These are phyloP conservation scores for Nephelium lappaceum DNA, from an alignment of 345 rosid species.

Conservation along the genomic window DNA sequence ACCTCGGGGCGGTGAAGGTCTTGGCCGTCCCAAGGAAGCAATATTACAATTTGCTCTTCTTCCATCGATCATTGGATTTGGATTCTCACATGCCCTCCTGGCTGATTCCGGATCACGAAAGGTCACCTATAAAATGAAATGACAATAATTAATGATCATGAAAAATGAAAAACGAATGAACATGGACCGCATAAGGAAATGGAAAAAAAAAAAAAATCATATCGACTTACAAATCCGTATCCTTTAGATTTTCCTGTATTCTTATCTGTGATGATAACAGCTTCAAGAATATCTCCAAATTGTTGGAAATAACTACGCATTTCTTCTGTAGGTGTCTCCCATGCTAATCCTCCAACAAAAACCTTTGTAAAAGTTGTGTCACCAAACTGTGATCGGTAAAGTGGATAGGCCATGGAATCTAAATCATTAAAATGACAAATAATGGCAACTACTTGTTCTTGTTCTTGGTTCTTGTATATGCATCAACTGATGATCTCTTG, in stretches of 20 bases:
- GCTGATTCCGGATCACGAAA: constrained; percentile 93
- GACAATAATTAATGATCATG: neutral
- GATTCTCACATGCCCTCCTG: constrained; percentile 71
- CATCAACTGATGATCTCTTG: constrained; percentile 16
- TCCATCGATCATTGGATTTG: constrained; percentile 87
- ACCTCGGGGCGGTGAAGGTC: constrained; percentile 89
- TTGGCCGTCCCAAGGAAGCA: constrained; percentile 85
- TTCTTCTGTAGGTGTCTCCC: constrained; percentile 94
- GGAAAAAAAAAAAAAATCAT: neutral
- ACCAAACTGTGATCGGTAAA: constrained; percentile 89
- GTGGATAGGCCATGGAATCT: constrained; percentile 51
- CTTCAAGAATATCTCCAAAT: constrained; percentile 96
- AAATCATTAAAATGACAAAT: constrained; percentile 17
- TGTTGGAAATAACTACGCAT: constrained; percentile 82
- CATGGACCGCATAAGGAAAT: neutral
- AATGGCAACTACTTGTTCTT: neutral
- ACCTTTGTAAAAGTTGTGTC: constrained; percentile 90
- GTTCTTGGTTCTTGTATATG: constrained; percentile 25
- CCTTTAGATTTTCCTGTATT: constrained; percentile 92
- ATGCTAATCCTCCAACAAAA: constrained; percentile 91
- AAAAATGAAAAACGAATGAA: neutral
- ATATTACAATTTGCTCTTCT: constrained; percentile 92
- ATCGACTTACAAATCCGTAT: constrained; percentile 79
- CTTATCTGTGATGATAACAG: constrained; percentile 85
- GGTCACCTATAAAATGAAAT: constrained; percentile 54